Percentiles rank a stretch among this genome's conserved stretches.
Evolutionary conservation across 495 filamentous ascomycete genomes (phyloP).

Genomic region (Endocarpon pusillum): DNA sequence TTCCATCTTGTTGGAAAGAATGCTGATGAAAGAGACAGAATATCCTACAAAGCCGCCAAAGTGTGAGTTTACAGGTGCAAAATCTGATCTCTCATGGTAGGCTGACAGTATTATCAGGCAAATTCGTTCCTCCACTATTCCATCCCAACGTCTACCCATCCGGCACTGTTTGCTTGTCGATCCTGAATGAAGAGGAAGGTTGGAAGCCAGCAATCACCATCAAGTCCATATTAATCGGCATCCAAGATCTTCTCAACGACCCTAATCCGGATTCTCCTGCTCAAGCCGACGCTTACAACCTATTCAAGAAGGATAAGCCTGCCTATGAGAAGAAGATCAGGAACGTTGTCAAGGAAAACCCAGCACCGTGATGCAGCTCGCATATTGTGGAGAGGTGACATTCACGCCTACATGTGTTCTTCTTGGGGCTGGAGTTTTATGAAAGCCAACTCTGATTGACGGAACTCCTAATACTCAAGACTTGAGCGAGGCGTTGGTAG

Average conservation of each 20-base stretch:
- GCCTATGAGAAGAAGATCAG: slow-evolving; percentile 81
- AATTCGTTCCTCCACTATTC: slow-evolving; percentile 91
- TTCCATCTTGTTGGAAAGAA: slow-evolving; percentile 3
- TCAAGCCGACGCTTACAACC: slow-evolving; percentile 92
- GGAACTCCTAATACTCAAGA: no score
- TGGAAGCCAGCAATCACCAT: slow-evolving; percentile 98
- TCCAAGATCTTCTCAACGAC: slow-evolving; percentile 88
- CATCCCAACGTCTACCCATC: slow-evolving; percentile 98
- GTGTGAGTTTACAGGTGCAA: slow-evolving; percentile 39
- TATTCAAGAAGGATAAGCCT: slow-evolving; percentile 76
- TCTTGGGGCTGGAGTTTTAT: no score
- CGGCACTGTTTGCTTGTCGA: slow-evolving; percentile 92
- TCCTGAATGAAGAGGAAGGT: slow-evolving; percentile 94
- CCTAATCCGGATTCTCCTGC: slow-evolving; percentile 95
- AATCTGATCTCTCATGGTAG: slow-evolving; percentile 1
- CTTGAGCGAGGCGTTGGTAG: no score
- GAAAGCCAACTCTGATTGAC: no score
- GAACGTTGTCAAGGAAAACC: slow-evolving; percentile 76
- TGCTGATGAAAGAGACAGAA: slow-evolving; percentile 36
- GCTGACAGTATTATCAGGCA: slow-evolving; percentile 41
- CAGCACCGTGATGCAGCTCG: slow-evolving; percentile 43
- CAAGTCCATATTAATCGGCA: slow-evolving; percentile 88
- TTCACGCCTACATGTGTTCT: no score
- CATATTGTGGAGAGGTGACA: no score
- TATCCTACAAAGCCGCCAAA: slow-evolving; percentile 98